Percentiles rank a stretch among this genome's conserved stretches.
phyloP scores from a whole-genome alignment of 805 yeast genomes.

The Candida chauliodis region DNA sequence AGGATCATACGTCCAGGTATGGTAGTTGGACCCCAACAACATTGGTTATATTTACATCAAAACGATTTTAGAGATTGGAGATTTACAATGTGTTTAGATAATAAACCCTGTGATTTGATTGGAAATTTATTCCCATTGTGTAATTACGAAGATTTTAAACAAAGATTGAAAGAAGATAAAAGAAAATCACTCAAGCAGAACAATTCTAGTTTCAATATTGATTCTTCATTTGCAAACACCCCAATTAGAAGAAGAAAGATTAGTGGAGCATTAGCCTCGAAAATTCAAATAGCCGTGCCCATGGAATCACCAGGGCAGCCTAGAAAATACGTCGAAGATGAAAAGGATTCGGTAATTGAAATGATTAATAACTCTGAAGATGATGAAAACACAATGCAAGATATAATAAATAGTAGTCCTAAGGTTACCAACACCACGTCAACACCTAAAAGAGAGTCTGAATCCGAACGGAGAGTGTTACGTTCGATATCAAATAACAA shows the following conservation, averaged over 20 bases:
- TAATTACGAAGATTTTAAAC: slow-evolving; percentile 57
- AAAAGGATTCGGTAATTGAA: slow-evolving; percentile 29
- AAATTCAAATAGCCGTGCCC: slow-evolving; percentile 78
- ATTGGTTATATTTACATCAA: slow-evolving; percentile 95
- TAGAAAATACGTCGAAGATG: slow-evolving; percentile 54
- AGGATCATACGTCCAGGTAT: slow-evolving; percentile 96
- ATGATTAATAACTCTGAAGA: slow-evolving; percentile 43
- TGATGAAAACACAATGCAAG: slow-evolving; percentile 34
- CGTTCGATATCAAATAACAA: slow-evolving; percentile 33
- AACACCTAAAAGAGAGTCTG: slow-evolving; percentile 22
- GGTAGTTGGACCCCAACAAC: slow-evolving; percentile 99
- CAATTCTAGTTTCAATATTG: slow-evolving; percentile 27
- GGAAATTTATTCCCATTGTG: slow-evolving; percentile 67
- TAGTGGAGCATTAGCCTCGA: slow-evolving; percentile 64
- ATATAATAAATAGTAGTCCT: slow-evolving; percentile 11
- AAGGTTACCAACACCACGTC: slow-evolving; percentile 9
- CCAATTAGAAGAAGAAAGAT: slow-evolving; percentile 69
- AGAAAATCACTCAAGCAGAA: slow-evolving; percentile 29
- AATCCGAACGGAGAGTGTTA: slow-evolving; percentile 36
- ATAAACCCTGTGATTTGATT: slow-evolving; percentile 58
- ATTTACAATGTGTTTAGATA: slow-evolving; percentile 80
- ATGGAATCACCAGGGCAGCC: slow-evolving; percentile 97
- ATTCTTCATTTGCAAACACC: slow-evolving; percentile 54
- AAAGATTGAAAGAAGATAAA: slow-evolving; percentile 44
- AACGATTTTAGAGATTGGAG: slow-evolving; percentile 96